Percentiles rank a stretch among this genome's conserved stretches.
These are phyloP conservation scores for Trypanosoma theileri DNA, from an alignment of 208 protist species.

Conservation along the genomic window DNA sequence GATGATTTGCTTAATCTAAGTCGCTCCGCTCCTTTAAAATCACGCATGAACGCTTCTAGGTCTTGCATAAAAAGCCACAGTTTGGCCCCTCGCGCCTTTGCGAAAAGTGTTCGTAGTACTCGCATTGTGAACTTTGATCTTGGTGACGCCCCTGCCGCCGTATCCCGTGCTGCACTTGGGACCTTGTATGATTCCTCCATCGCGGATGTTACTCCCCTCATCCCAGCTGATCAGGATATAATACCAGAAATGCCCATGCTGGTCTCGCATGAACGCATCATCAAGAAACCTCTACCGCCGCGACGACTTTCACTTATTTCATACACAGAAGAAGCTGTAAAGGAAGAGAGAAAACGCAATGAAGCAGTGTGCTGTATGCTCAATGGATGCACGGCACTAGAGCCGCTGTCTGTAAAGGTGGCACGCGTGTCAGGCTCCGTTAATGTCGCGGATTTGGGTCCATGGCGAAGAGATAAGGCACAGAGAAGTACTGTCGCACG, in stretches of 20 bases:
- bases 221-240: neutral
- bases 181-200: too few species aligned
- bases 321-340: neutral
- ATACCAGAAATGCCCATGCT: neutral
- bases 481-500: neutral
- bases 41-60: neutral
- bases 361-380: neutral
- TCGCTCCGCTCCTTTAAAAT: neutral
- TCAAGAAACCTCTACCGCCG: too few species aligned
- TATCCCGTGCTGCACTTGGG: neutral
- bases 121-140: neutral
- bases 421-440: neutral
- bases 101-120: neutral
- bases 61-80: neutral
- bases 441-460: neutral
- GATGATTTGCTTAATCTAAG: neutral
- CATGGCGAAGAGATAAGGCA: neutral
- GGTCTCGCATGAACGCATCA: neutral
- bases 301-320: neutral
- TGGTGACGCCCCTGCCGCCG: neutral
- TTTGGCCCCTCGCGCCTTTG: neutral
- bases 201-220: neutral
- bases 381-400: neutral
- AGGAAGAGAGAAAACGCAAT: neutral
- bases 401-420: neutral